Evolutionary conservation across 352 stramenopile genomes (phyloP), one percentile per base, ranked within the genome.

Genomic region (Phytophthora kernoviae): DNA sequence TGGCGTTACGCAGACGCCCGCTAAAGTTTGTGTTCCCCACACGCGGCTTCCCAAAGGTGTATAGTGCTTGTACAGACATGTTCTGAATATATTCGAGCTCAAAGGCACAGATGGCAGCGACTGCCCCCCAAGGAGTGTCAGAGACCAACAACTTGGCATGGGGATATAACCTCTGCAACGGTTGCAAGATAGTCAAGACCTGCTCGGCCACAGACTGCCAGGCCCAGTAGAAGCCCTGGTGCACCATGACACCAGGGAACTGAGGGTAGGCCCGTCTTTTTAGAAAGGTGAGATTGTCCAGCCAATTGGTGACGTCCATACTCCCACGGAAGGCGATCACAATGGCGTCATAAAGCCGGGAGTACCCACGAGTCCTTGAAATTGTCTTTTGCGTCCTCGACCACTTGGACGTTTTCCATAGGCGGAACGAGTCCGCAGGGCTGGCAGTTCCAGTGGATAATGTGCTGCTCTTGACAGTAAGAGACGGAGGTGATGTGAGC

Each of bases 361-460:
- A 90, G 73, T 85, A 95, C 84, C 86, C 24, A 93, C 75, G 24
- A 95, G 68, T 0, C 86, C 86, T 47, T 95, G 86, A 95, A 95
- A 43, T 75, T 89, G 45, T 90, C 74, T 20, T 81, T 88, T 11
- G 54, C 53, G 57, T 95, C 84, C n/a, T 86, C 65, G 33, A 95
- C 76, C 14, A 93, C 66, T 17, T 62, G 62, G 24, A 90, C 68
- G 24, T 62, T 70, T 11, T 74, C 45, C 10, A 93, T 54, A 21
- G 65, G 77, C 21, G 70, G 59, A 11, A 93, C 75, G n/a, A 91
- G 66, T 1, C 57, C 52, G 40, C 86, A 95, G 1, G 86, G 86
- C 46, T 75, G 70, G 55, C 86, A 95, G 34, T 71, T 91, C 84
- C 86, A 95, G 53, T 91, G 63, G 30, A 73, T 48, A 15, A 95